phyloP scores from a whole-genome alignment of 129 eudicot genomes.

The Oenanthe sinensis region DNA sequence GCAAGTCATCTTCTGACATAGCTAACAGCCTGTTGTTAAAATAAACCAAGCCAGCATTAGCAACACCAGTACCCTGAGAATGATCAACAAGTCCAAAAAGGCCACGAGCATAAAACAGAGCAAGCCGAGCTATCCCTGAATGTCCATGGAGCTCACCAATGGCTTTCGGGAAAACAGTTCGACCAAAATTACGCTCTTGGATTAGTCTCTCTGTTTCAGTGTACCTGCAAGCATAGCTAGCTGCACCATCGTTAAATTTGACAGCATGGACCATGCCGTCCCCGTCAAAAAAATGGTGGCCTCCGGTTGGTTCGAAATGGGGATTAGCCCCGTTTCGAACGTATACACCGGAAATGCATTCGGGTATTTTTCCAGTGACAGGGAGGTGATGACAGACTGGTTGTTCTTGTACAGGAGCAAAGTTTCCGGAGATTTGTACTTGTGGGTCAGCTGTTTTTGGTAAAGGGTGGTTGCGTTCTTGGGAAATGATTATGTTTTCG shows the following conservation, averaged over 20 bases:
- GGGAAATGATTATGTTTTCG: slow-evolving; percentile 37
- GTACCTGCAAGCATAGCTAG: slow-evolving; percentile 44
- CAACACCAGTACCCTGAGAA: slow-evolving; percentile 46
- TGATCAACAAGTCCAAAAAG: slow-evolving; percentile 42
- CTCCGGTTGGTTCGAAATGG: slow-evolving; percentile 39
- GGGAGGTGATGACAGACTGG: slow-evolving; percentile 27
- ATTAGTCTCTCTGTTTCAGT: slow-evolving; percentile 42
- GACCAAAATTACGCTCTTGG: slow-evolving; percentile 35
- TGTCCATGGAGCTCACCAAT: slow-evolving; percentile 59
- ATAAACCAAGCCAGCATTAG: slow-evolving; percentile 49
- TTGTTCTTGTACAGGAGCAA: slow-evolving; percentile 59
- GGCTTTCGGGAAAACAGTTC: slow-evolving; percentile 54
- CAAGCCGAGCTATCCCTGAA: slow-evolving; percentile 39
- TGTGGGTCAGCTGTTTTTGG: slow-evolving; percentile 61
- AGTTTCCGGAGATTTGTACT: slow-evolving; percentile 50
- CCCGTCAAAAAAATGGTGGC: slow-evolving; percentile 55
- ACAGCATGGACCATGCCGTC: slow-evolving; percentile 68
- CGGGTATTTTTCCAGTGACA: slow-evolving; percentile 30
- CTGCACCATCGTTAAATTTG: slow-evolving; percentile 23
- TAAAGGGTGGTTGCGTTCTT: slow-evolving; percentile 36
- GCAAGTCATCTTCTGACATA: slow-evolving; percentile 58
- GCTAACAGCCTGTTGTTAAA: slow-evolving; percentile 47
- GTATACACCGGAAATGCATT: slow-evolving; percentile 36
- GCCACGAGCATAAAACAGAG: slow-evolving; percentile 44
- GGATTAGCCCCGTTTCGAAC: slow-evolving; percentile 60